These are phyloP conservation scores for Suillus bovinus DNA, from an alignment of 768 basidiomycete species.

Conservation along the genomic window DNA sequence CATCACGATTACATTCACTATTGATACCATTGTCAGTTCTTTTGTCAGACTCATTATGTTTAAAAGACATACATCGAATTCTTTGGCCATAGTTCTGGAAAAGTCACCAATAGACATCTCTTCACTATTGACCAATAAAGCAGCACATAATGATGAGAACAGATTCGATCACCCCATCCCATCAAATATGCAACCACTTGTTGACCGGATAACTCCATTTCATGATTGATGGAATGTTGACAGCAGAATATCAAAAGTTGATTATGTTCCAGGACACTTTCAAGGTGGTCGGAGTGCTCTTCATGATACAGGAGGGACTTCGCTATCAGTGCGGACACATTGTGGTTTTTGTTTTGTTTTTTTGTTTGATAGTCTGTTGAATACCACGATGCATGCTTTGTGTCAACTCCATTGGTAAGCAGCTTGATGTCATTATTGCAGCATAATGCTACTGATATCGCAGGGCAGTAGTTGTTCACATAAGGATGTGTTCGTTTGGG, in stretches of 20 bases:
- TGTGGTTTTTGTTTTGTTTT: conserved; percentile 28
- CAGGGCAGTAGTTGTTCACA: conserved; percentile 13
- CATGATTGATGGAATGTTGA: conserved; percentile 32
- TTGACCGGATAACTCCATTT: conserved; percentile 40
- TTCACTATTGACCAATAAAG: conserved; percentile 37
- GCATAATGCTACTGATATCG: conserved; percentile 19
- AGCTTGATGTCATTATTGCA: conserved; percentile 48
- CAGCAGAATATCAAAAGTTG: conserved; percentile 32
- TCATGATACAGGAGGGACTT: conserved; percentile 33
- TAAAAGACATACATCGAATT: too few species aligned
- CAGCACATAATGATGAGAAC: conserved; percentile 36
- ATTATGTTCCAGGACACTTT: conserved; percentile 26
- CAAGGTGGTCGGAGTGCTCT: conserved; percentile 7
- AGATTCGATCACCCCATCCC: conserved; percentile 42
- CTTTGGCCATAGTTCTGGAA: too few species aligned
- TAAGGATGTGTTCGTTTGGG: not conserved
- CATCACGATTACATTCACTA: too few species aligned
- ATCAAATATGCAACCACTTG: conserved; percentile 44
- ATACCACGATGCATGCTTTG: conserved; percentile 36
- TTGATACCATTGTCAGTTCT: too few species aligned
- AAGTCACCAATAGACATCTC: not conserved
- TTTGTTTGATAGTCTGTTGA: conserved; percentile 37
- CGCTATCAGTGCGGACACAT: conserved; percentile 38
- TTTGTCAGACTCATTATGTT: too few species aligned
- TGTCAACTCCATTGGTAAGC: conserved; percentile 35